phyloP scores from a whole-genome alignment of 306 rosid genomes.

The Rosa lucieae region DNA sequence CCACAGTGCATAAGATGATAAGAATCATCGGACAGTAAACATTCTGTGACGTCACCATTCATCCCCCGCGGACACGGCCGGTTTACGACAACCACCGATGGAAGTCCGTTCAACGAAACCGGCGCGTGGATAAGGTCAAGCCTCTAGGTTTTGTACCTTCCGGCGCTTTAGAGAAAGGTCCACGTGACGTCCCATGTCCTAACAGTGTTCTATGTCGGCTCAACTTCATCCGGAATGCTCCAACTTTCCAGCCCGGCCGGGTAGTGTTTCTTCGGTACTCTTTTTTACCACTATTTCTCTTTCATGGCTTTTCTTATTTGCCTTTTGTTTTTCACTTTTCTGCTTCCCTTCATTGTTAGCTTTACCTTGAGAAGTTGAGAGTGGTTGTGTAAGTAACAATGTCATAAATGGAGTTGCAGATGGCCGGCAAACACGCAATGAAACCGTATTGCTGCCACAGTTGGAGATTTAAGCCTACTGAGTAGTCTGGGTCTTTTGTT shows the following conservation, averaged over 20 bases:
- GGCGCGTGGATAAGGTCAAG: slow-evolving; percentile 17
- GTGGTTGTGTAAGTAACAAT: too few relatives aligned
- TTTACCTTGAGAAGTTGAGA: neutral
- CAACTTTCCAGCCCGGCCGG: neutral
- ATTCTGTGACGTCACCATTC: slow-evolving; percentile 27
- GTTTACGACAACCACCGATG: neutral
- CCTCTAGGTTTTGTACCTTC: neutral
- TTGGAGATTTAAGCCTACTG: neutral
- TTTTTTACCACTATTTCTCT: neutral
- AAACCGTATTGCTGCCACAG: neutral
- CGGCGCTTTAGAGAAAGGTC: slow-evolving; percentile 6
- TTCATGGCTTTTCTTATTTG: slow-evolving; percentile 1
- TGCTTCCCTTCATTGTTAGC: neutral
- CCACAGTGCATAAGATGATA: slow-evolving; percentile 11
- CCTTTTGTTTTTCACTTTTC: neutral
- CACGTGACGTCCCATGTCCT: slow-evolving; percentile 38
- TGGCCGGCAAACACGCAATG: neutral
- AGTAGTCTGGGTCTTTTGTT: neutral
- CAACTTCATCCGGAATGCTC: neutral
- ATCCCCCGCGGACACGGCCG: neutral
- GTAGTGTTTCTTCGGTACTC: neutral
- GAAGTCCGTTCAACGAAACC: slow-evolving; percentile 23
- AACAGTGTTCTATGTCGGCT: slow-evolving; percentile 18
- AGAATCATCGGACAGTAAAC: neutral
- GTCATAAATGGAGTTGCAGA: neutral